Base-by-base conservation (phyloP, 495 filamentous ascomycete genomes). In the Bathelium albidoporum region DNA sequence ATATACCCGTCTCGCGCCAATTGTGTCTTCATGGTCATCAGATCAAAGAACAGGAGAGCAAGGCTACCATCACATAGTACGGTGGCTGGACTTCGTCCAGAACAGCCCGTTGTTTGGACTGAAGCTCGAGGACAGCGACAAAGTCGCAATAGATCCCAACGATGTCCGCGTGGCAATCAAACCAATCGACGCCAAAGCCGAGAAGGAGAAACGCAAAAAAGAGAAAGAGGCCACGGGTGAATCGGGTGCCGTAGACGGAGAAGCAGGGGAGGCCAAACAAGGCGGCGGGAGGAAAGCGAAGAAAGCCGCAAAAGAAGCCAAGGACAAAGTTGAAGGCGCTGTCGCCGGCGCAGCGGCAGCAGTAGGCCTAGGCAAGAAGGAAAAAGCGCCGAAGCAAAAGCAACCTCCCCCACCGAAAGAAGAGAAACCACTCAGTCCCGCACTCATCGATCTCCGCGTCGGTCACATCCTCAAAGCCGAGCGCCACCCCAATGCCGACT, bases 401-500 rank as follows among this genome's bases (percentile, higher is more conserved):
- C 91, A 84, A 72, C 88, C 34, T 81, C 88, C 20, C 22, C 12
- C 49, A 55, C 22, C 49, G 11, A 55, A 55, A 29, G 80, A 83
- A 20, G 80, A 87, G 18, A 82, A 86, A 7, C 85, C 88, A 1
- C 81, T 91, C 4, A 89, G 90, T 1, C 95, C 95, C 11, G 82
- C 82, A 61, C 81, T 95, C 43, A 96, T 98, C 70, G 95, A 98
- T 72, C 85, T 98, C 44, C 87, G 94, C 58, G 91, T 97, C 60
- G 94, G 95, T 60, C 94, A 98, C 79, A 96, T 98, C 70, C 85
- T 98, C 69, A 89, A 94, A 77, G 92, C 91, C 22, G 82, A 90
- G 76, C 88, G 89, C 71, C 94, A 98, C 80, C 95, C 94, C 58
- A 94, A 97, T 70, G 94, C 94, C 65, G 94, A 98, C 78, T 92